Conservation (phyloP, 192 early-diverging fungal genomes). For the Spinellus fusiger region DNA sequence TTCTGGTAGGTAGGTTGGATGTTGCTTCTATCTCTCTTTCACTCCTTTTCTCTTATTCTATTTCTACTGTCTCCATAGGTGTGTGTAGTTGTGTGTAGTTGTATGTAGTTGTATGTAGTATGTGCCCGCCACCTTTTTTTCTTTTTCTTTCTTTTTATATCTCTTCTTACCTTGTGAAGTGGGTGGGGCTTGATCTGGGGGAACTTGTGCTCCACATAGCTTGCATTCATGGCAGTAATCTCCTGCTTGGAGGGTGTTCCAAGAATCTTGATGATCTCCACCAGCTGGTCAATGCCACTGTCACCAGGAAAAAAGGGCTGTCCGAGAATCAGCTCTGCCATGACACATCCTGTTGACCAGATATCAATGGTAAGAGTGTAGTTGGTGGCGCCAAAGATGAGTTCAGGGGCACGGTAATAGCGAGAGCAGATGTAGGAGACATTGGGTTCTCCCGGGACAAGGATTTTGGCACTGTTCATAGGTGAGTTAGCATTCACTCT, state of each 20-base stretch:
- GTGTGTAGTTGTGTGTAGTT: too few species aligned
- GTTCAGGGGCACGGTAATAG: constrained; percentile 94
- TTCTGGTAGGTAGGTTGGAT: too few species aligned
- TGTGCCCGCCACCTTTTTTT: constrained; percentile 22
- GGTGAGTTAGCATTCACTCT: too few species aligned
- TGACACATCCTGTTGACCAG: constrained; percentile 95
- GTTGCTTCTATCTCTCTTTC: too few species aligned
- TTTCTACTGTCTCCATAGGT: not conserved
- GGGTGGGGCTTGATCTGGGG: constrained; percentile 95
- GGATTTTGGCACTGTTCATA: constrained; percentile 97
- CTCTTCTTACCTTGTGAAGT: constrained; percentile 71
- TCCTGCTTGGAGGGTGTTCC: constrained; percentile 95
- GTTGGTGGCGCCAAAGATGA: constrained; percentile 93
- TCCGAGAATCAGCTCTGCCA: constrained; percentile 92
- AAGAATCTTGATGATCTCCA: constrained; percentile 99
- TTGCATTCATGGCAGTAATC: constrained; percentile 96
- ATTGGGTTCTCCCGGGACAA: constrained; percentile 94
- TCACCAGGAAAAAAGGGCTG: constrained; percentile 95
- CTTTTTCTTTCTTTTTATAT: constrained; percentile 40
- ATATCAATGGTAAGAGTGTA: constrained; percentile 89
- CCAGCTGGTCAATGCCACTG: constrained; percentile 95
- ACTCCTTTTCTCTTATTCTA: not conserved
- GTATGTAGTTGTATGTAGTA: too few species aligned
- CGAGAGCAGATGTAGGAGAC: constrained; percentile 97
- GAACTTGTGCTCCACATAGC: constrained; percentile 98